phyloP scores from a whole-genome alignment of 1,139 yeast genomes.

The Torulaspora pretoriensis region DNA sequence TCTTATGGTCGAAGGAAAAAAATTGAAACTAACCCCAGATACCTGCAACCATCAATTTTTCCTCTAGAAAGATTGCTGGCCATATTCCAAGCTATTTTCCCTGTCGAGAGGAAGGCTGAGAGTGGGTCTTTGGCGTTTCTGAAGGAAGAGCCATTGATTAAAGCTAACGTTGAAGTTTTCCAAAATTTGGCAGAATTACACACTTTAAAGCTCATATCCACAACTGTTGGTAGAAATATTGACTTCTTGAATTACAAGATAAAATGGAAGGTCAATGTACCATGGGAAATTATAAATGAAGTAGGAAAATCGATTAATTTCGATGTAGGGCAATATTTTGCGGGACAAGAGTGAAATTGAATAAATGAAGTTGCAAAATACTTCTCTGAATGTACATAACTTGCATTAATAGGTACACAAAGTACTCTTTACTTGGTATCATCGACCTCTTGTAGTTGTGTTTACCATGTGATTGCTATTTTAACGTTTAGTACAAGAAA shows the following conservation, averaged over 20 bases:
- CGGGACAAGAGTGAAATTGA: conserved; percentile 14
- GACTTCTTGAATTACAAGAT: conserved; percentile 63
- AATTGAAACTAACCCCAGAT: conserved; percentile 51
- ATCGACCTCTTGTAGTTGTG: too few relatives aligned
- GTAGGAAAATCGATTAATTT: conserved; percentile 53
- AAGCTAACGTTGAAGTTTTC: conserved; percentile 52
- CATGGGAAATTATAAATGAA: conserved; percentile 52
- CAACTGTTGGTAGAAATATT: conserved; percentile 40
- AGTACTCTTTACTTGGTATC: too few relatives aligned
- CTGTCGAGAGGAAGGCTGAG: conserved; percentile 27
- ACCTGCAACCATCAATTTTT: conserved; percentile 59
- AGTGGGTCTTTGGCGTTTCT: conserved; percentile 24
- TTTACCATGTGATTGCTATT: neutral
- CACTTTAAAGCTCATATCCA: conserved; percentile 50
- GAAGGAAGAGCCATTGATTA: conserved; percentile 31
- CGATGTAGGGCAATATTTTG: conserved; percentile 52
- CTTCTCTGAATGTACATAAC: neutral
- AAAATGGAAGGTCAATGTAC: conserved; percentile 63
- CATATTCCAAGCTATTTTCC: conserved; percentile 54
- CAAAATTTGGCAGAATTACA: conserved; percentile 61
- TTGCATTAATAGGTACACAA: neutral
- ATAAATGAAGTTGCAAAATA: too few relatives aligned
- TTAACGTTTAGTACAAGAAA: conserved; percentile 1
- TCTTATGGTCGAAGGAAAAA: conserved; percentile 42
- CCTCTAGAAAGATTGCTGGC: conserved; percentile 68